Evolutionary conservation across 176 grass and related monocot genomes (phyloP), one percentile per base, ranked within the genome.

Genomic region (Cymbopogon citratus): DNA sequence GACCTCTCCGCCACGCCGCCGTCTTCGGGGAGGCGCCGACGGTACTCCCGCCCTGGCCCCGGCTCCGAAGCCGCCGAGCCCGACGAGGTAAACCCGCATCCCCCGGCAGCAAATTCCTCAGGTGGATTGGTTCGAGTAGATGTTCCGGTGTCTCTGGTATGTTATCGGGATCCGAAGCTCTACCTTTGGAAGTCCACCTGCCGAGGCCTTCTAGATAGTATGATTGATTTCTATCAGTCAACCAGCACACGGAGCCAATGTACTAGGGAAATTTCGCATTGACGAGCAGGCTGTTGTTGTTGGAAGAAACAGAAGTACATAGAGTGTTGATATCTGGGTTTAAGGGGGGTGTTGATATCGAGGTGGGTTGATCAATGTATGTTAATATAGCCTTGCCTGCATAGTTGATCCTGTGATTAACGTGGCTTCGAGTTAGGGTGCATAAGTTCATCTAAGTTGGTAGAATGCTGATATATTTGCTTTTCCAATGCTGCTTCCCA

Each of bases 1-100:
- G 75, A 81, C 40, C 25, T 28, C 23, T 51, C 72, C 38, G 21
- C 49, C 27, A 82, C 83, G 5, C 86, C 43, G 3, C 71, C 76
- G 35, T 83, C 86, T 0, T 86, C 88, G 3, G 83, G 83, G 52
- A 66, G 83, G 44, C 80, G 86, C 43, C 66, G 92, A 12, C 84
- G 90, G 19, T 64, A 73, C 85, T 80, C 81, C 56, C 86, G 77
- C 28, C 43, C 84, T n/a, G 80, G 92, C 44, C 41, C 73, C 12
- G 25, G 94, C 60, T 52, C 76, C 31, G 85, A 93, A 54, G 24
- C 76, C 29, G 78, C 72, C 35, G 81, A 87, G 49, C 90, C 79
- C 3, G 89, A 91, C 63, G 92, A 99, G 90, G 96, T 91, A 87
- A 31, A 31, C 57, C 7, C 35, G 25, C 15, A 24, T 34, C 41